Evolutionary conservation across 371 early-diverging fungal genomes (phyloP).

Genomic region (Syncephalastrum monosporum): DNA sequence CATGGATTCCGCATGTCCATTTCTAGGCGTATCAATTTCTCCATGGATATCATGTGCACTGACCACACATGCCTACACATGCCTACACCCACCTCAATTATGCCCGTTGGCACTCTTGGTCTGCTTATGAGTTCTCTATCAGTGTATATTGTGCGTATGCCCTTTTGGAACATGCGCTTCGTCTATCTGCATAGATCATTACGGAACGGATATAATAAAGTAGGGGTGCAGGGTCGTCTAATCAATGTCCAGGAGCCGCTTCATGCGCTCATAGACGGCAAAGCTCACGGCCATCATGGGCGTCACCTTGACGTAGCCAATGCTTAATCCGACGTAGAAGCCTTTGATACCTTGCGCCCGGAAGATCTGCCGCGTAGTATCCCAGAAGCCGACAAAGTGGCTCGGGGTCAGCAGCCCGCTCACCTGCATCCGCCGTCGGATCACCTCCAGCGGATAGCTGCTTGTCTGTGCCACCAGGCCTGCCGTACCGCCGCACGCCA

Average conservation of each 20-base stretch:
- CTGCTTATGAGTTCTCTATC: too few species aligned
- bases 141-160: too few species aligned
- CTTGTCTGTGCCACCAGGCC: constrained; percentile 84
- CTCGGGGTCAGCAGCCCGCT: constrained; percentile 59
- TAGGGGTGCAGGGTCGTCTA: constrained; percentile 18
- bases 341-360: constrained; percentile 70
- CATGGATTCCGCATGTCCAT: too few species aligned
- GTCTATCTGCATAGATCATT: too few species aligned
- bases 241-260: constrained; percentile 58
- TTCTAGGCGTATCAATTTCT: too few species aligned
- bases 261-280: constrained; percentile 78
- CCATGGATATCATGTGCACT: too few species aligned
- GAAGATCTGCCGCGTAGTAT: constrained; percentile 65
- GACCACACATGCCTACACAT: too few species aligned
- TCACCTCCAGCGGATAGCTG: constrained; percentile 87
- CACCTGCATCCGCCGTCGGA: constrained; percentile 90
- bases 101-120: too few species aligned
- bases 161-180: too few species aligned
- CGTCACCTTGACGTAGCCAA: constrained; percentile 90
- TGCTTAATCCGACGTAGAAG: constrained; percentile 92
- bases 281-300: constrained; percentile 91
- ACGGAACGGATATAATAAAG: not conserved
- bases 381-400: constrained; percentile 48
- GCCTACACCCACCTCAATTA: too few species aligned
- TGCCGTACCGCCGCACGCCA: constrained; percentile 81